Evolutionary conservation across 345 rosid genomes (phyloP).

Genomic region (Turnera subulata): DNA sequence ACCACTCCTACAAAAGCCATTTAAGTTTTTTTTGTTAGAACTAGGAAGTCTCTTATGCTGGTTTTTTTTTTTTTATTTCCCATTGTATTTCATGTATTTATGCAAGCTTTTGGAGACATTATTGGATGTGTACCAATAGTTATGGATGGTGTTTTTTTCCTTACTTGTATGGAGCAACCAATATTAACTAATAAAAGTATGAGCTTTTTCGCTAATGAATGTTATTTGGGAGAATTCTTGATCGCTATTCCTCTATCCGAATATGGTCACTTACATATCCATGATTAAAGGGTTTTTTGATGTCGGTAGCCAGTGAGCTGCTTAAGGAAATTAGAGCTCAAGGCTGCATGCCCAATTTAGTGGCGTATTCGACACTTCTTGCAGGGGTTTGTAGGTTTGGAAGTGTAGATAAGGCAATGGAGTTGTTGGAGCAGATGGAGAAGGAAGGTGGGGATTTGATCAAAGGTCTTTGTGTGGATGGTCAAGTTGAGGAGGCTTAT

Average conservation of each 20-base stretch:
- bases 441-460: constrained; percentile 55
- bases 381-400: constrained; percentile 65
- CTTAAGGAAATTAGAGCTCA: constrained; percentile 44
- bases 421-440: constrained; percentile 68
- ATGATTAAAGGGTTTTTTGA: constrained; percentile 68
- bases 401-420: constrained; percentile 47
- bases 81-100: too few relatives aligned
- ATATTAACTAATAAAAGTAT: too few relatives aligned
- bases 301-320: constrained; percentile 44
- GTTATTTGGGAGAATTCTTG: too few relatives aligned
- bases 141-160: too few relatives aligned
- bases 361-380: constrained; percentile 55
- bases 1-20: too few relatives aligned
- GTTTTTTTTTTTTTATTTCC: too few relatives aligned
- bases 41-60: too few relatives aligned
- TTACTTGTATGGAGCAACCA: too few relatives aligned
- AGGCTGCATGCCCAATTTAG: constrained; percentile 57
- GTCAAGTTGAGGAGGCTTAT: constrained; percentile 44
- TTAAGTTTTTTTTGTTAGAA: too few relatives aligned
- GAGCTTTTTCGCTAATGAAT: too few relatives aligned
- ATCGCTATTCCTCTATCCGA: constrained; percentile 59
- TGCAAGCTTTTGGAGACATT: too few relatives aligned
- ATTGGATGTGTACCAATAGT: too few relatives aligned
- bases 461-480: constrained; percentile 49
- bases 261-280: constrained; percentile 53